Evolutionary conservation across 2,329 filamentous ascomycete species (phyloP), one percentile per base, ranked within the genome.

Genomic region (Alternaria triticimaculans): DNA sequence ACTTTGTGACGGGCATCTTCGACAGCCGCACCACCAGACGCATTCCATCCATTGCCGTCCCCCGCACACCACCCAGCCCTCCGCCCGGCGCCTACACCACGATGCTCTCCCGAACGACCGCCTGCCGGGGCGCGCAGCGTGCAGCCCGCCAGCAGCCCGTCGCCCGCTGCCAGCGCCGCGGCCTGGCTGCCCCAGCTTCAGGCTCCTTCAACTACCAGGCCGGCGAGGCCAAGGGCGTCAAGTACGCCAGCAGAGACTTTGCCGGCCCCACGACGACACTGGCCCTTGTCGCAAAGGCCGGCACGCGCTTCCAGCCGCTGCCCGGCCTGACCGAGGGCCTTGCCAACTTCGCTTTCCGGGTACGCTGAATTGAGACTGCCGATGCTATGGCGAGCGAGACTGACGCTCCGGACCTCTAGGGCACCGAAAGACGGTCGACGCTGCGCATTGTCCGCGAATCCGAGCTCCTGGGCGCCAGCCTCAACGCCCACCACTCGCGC

Each of bases 311-410:
- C 83, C 90, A 99, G 86, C 88, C 92, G 69, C 87, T 92, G 72
- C 96, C 96, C 68, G 96, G 96, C 71, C 87, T 97, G 82, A 91
- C 95, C 69, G 91, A 94, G 79, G 95, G 92, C 63, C 88, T 99
- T 72, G 92, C 96, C 85, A 92, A 93, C 82, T 99, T 96, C 85
- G 95, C 96, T 71, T 99, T 97, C 89, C 97, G 97, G 92, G 96
- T 94, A 81, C 75, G 72, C 80, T 72, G 44, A 51, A 51, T 51
- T 45, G 50, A 67, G 25, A 33, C 10, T 50, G 18, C 18, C 9
- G 26, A 23, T 54, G 43, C 53, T 53, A 14, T 21, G 12, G 7
- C 9, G 55, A 63, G 61, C 64, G 57, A 54, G 20, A 58, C 76
- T 78, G 68, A 78, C 70, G 63, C 60, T 67, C 71, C 74, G 74